Percentiles rank a stretch among this genome's conserved stretches.
Evolutionary conservation across 495 filamentous ascomycete genomes (phyloP).

Genomic region (Beverwykella pulmonaria): DNA sequence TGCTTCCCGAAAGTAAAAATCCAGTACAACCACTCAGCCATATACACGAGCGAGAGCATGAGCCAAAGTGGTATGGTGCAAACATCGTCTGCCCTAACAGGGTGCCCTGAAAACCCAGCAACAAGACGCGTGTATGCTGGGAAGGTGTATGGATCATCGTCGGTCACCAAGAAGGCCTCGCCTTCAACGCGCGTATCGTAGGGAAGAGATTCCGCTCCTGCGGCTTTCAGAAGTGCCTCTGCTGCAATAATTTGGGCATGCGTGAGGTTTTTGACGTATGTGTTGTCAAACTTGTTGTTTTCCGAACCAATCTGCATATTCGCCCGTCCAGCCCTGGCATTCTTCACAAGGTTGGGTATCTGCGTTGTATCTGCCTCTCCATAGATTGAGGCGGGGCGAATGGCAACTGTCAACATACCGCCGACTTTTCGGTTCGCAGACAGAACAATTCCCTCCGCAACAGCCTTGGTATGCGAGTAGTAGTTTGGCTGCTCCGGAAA

Average conservation of each 20-base stretch:
- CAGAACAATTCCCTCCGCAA: constrained; percentile 17
- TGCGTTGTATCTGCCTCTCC: constrained; percentile 8
- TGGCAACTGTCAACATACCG: not conserved
- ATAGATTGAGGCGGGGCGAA: constrained; percentile 7
- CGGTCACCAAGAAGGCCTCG: constrained; percentile 20
- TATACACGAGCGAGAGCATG: not conserved
- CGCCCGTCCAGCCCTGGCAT: not conserved
- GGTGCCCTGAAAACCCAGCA: not conserved
- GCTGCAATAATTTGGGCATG: constrained; percentile 23
- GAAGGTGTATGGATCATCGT: constrained; percentile 12
- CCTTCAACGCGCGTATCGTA: not conserved
- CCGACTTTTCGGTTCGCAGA: not conserved
- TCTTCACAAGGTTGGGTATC: not conserved
- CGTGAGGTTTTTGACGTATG: constrained; percentile 8
- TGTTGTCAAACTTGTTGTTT: constrained; percentile 10
- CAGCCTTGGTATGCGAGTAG: constrained; percentile 29
- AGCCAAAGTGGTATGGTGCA: not conserved
- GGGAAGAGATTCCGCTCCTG: not conserved
- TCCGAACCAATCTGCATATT: constrained; percentile 11
- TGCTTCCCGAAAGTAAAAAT: constrained; percentile 3
- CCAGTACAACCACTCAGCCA: constrained; percentile 12
- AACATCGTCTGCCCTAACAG: constrained; percentile 10
- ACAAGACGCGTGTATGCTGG: not conserved
- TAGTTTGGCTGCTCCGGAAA: constrained; percentile 12
- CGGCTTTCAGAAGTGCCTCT: not conserved